phyloP scores from a whole-genome alignment of 306 rosid species.

The Vigna nakashimae region DNA sequence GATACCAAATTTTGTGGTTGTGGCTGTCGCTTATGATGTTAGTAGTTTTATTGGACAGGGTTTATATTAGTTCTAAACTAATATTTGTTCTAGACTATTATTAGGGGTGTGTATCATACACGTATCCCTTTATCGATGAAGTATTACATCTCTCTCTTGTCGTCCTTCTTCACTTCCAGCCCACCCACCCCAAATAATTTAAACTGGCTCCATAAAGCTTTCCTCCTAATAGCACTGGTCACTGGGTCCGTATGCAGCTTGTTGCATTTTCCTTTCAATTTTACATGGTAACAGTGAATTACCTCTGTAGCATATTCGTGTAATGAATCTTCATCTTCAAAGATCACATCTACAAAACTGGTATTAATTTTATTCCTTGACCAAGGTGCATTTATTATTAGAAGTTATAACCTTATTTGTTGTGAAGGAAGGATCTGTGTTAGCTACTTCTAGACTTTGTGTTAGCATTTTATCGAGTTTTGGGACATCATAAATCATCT shows the following conservation, averaged over 20 bases:
- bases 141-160: not conserved
- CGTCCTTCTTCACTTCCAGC: not conserved
- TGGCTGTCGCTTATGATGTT: not conserved
- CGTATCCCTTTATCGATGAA: not conserved
- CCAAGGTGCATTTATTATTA: not conserved
- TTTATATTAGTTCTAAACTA: not conserved
- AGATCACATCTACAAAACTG: not conserved
- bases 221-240: not conserved
- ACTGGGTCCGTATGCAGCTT: slow-evolving; percentile 5
- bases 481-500: not conserved
- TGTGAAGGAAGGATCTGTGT: not conserved
- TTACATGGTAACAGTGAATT: not conserved
- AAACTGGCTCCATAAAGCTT: not conserved
- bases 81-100: not conserved
- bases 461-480: not conserved
- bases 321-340: slow-evolving; percentile 4
- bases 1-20: not conserved
- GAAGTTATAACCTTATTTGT: slow-evolving; percentile 7
- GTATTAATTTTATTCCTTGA: not conserved
- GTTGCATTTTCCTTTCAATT: not conserved
- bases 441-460: not conserved
- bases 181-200: not conserved
- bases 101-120: not conserved
- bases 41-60: not conserved
- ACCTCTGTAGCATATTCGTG: not conserved